Percentiles rank a stretch among this genome's conserved stretches.
Conservation (phyloP, 371 early-diverging fungal species). For the Lichtheimia ramosa region DNA sequence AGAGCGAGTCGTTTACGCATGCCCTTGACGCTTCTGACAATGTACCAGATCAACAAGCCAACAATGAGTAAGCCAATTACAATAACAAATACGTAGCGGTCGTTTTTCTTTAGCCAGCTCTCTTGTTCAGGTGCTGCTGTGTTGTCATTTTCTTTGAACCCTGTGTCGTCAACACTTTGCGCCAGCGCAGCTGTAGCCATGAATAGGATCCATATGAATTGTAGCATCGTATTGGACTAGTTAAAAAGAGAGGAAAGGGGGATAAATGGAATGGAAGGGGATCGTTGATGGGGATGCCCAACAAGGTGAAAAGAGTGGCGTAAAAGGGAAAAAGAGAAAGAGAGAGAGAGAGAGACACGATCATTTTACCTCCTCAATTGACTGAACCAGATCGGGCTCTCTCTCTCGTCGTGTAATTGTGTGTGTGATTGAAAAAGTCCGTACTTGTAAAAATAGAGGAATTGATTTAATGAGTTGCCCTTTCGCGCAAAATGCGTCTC, state of each 20-base stretch:
- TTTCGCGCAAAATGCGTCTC: neutral
- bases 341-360: neutral
- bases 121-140: constrained; percentile 7
- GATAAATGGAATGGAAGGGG: constrained; percentile 2
- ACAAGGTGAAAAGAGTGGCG: constrained; percentile 1
- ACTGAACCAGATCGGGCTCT: neutral
- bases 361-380: neutral
- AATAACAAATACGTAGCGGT: constrained; percentile 23
- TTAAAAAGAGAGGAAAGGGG: constrained; percentile 5
- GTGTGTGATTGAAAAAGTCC: neutral
- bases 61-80: constrained; percentile 18
- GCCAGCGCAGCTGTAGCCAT: constrained; percentile 10
- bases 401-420: neutral
- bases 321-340: neutral
- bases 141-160: constrained; percentile 13
- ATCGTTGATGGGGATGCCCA: neutral
- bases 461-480: neutral
- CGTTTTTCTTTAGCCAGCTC: constrained; percentile 22
- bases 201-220: neutral
- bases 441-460: neutral
- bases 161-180: constrained; percentile 13
- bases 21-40: constrained; percentile 19
- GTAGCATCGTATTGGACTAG: neutral
- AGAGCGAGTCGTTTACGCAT: constrained; percentile 20
- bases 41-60: constrained; percentile 20